Evolutionary conservation across 345 rosid genomes (phyloP), one percentile per base, ranked within the genome.

Genomic region (Acer campestre): DNA sequence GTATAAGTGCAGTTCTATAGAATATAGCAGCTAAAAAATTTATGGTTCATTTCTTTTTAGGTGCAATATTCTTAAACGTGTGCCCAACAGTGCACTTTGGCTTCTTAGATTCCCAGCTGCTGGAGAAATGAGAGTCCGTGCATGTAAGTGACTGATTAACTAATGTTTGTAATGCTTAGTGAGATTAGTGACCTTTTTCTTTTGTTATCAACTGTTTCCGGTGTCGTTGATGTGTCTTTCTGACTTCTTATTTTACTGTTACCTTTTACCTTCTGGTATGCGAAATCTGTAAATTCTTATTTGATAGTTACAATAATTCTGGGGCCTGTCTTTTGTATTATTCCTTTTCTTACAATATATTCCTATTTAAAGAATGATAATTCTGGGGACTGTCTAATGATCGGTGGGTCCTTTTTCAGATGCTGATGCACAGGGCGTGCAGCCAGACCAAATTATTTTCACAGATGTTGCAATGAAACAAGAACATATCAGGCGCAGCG

Each of bases 91-190:
- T 89, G 98, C 96, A 46, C 90, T 97, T 63, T 97, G 99, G 99
- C 99, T 97, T 66, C 98, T 97, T 55, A 90, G 97, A 71, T 97
- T 97, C 80, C 99, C 99, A 46, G 98, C 99, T 76, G 98, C 99
- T 1, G 99, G 99, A 67, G 99, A 97, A 85, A 90, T 84, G 89
- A 91, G 98, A 85, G 88, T 97, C 44, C 93, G 98, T 13, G 58
- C 90, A 76, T 92, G 99, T 97, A 88, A 14, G 98, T 51, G 29
- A 35, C 38, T 38, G 18, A 58, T 55, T 73, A 14, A 13, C 56
- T 31, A 18, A 29, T 48, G 7, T 25, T 65, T 27, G 27, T 48
- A 23, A 22, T 20, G 22, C 38, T 38, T 38, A n/a, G 69, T 38
- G n/a, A 29, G 22, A 31, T 2, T 18, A 40, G 42, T 18, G 18